phyloP scores from a whole-genome alignment of 2,329 filamentous ascomycete genomes.

The Neofusicoccum umdonicola region DNA sequence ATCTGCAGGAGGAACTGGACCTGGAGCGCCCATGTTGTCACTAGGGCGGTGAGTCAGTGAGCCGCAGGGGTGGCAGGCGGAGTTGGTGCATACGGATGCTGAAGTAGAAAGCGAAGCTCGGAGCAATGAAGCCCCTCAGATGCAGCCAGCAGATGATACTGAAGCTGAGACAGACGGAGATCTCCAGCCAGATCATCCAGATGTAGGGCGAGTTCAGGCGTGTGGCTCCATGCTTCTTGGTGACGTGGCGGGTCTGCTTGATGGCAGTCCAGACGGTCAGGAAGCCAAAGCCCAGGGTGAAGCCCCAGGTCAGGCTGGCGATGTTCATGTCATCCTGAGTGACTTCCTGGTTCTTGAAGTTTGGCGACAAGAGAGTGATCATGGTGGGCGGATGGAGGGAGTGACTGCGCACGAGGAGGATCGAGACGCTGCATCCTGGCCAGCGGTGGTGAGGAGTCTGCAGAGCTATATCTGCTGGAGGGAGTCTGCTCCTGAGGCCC shows the following conservation, averaged over 20 bases:
- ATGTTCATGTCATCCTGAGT: slow-evolving; percentile 3
- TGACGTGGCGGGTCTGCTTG: slow-evolving; percentile 23
- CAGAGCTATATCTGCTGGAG: too few relatives aligned
- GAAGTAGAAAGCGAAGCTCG: slow-evolving; percentile 18
- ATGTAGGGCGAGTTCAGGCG: slow-evolving; percentile 3
- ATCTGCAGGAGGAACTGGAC: slow-evolving; percentile 25
- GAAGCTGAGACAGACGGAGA: not conserved
- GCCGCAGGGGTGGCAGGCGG: too few relatives aligned
- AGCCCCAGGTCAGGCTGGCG: slow-evolving; percentile 26
- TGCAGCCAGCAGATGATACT: slow-evolving; percentile 7
- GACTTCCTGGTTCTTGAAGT: not conserved
- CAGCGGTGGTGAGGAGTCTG: too few relatives aligned
- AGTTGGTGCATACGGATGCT: not conserved
- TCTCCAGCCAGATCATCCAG: slow-evolving; percentile 9
- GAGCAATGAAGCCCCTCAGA: not conserved
- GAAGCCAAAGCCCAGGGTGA: slow-evolving; percentile 44
- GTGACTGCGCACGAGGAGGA: not conserved
- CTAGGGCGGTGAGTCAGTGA: not conserved
- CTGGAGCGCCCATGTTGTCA: slow-evolving; percentile 8
- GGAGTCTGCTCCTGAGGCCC: not conserved
- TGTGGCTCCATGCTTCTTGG: slow-evolving; percentile 25
- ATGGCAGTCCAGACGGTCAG: slow-evolving; percentile 40
- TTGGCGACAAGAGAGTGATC: not conserved
- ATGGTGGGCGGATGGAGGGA: not conserved
- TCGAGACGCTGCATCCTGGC: too few relatives aligned